Evolutionary conservation across 345 rosid genomes (phyloP), one percentile per base, ranked within the genome.

Genomic region (Sisymbrium irio): DNA sequence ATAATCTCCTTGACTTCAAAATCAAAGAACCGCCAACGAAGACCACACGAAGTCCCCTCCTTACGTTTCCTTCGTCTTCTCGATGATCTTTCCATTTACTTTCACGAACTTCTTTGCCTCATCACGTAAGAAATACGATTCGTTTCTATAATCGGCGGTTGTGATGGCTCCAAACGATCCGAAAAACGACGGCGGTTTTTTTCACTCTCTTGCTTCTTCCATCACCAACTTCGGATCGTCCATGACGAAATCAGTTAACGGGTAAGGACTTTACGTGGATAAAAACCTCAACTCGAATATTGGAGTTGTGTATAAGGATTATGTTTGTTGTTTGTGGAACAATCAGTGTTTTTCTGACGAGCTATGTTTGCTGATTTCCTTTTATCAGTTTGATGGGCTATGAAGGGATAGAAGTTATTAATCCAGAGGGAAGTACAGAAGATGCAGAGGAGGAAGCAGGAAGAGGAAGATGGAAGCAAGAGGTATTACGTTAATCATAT

Each of bases 371-470:
- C 9, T 49, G 57, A n/a, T 25, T 51, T 51, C 25, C 2, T 25
- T 61, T 36, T 61, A 41, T 19, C 81, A 93, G 96, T 36, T 65
- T 90, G 70, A 15, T 90, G 67, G 86, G 90, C 4, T 87, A 93
- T 69, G 98, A 93, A 81, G 98, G 98, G 8, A 66, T 93, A 44
- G 93, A 93, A 85, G 97, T 93, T 49, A 77, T 93, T 15, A 90
- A 89, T 76, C 98, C 97, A 0, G 98, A 93, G 73, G 98, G 97
- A 68, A 85, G 92, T 65, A 87, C 85, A 11, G 98, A 93, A 63
- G 98, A 93, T 49, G 96, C 93, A 40, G 98, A 87, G 80, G 98
- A 93, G 66, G 97, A 93, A 82, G 96, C 98, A 67, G 83, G 62
- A 47, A 86, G 55, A 77, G 98, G 98, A 76, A 86, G 98, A 83